Conservation (phyloP, 345 rosid species). For the Pseudoturritis turrita region DNA sequence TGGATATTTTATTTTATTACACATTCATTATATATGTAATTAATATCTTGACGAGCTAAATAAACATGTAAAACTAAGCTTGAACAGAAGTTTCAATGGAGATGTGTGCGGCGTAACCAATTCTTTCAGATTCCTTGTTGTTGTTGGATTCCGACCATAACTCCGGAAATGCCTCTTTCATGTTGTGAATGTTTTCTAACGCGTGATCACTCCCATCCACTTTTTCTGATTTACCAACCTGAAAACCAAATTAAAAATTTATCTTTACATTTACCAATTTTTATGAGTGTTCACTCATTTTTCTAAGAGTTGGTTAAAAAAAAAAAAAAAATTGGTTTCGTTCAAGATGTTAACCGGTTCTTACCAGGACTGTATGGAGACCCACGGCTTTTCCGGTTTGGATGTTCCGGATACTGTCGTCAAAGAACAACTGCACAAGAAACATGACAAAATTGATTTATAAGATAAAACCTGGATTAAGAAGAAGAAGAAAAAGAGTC, state of each 20-base stretch:
- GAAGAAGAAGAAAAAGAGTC: neutral
- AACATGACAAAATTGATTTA: neutral
- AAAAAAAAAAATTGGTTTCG: neutral
- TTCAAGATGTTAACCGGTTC: slow-evolving; percentile 12
- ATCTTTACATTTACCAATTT: neutral
- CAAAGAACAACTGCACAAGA: slow-evolving; percentile 67
- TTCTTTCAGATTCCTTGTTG: slow-evolving; percentile 34
- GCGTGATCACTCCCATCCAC: slow-evolving; percentile 71
- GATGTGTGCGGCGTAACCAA: slow-evolving; percentile 34
- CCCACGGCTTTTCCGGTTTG: slow-evolving; percentile 62
- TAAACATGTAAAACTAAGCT: slow-evolving; percentile 29
- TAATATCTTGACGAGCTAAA: neutral
- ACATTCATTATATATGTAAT: neutral
- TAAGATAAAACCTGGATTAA: neutral
- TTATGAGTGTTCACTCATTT: too few relatives aligned
- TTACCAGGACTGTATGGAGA: slow-evolving; percentile 74
- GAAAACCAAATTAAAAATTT: neutral
- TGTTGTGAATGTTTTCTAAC: slow-evolving; percentile 74
- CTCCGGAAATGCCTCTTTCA: slow-evolving; percentile 71
- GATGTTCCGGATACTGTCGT: slow-evolving; percentile 76
- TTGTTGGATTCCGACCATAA: slow-evolving; percentile 53
- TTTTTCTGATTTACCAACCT: slow-evolving; percentile 70
- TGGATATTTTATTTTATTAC: neutral
- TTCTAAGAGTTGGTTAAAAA: too few relatives aligned
- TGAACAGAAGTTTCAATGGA: slow-evolving; percentile 53